Evolutionary conservation across 345 rosid genomes (phyloP), one percentile per base, ranked within the genome.

Genomic region (Aethionema arabicum): DNA sequence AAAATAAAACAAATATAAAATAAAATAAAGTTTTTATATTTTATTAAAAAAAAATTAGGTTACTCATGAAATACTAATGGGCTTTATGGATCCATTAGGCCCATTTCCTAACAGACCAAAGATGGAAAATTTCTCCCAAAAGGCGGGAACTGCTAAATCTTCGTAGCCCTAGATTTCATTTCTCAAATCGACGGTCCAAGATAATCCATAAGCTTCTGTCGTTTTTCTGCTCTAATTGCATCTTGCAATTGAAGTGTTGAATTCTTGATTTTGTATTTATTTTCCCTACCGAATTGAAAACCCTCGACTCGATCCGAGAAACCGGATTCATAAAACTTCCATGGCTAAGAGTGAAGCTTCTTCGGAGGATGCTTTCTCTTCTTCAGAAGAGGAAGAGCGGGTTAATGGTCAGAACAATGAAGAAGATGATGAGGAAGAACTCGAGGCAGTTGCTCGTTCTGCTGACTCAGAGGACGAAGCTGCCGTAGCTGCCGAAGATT

Each of bases 391-490:
- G 59, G 95, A 85, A 55, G 90, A 86, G 74, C 84, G 39, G 37
- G 49, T 77, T 46, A 77, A 21, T 21, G 27, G 27, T 21, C 27
- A 83, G 74, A 79, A 77, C 13, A 84, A 78, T 68, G 72, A 79
- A 69, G 73, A 77, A 66, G 96, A 82, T 39, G 98, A 86, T 12
- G 95, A 89, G 57, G 95, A 92, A 73, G 99, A 93, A 79, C 75
- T 93, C 10, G 88, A 90, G 75, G 91, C 96, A 56, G 97, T 87
- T 14, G 95, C 88, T 72, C 96, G 95, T 58, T 76, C 95, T 14
- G 91, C 82, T 10, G 88, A 67, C 38, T 85, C 96, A 48, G 82
- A 72, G 4, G 85, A 83, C 3, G 93, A 80, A 7, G 70, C 68
- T 11, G 74, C 65, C 21, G 53, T 21, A 21, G 27, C 64, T n/a